Base-by-base conservation (phyloP, 257 asterid genomes). In the Orobanche coerulescens region DNA sequence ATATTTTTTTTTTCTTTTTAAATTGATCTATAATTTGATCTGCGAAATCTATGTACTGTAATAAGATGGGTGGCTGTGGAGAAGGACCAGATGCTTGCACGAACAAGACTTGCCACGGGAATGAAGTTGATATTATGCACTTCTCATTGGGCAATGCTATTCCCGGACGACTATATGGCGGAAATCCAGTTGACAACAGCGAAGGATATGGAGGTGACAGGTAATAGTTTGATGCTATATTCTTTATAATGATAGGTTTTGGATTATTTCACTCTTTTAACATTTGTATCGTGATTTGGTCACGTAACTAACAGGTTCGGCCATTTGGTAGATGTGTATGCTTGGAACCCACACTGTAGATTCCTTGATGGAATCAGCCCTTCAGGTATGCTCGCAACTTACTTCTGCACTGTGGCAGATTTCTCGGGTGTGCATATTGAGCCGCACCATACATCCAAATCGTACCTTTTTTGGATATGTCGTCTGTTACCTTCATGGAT, bases 71-170 rank as follows among this genome's bases (percentile, higher is more conserved):
- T 28, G 88, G 86, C 48, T 81, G 88, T 11, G 73, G 64, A 70
- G 74, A 84, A 71, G 74, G 39, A 66, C 78, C 75, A 3, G 74
- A 51, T 71, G 50, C 78, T 68, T 84, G 92, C 78, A 76, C 79
- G 1, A 81, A 70, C 77, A 79, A 76, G 79, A 81, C 77, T 51
- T 81, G 92, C 73, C 81, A 59, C 14, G 84, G 88, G 61, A 75
- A 81, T 64, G 88, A 84, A 73, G 88, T 81, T 68, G 92, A 84
- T 71, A 78, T 84, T 42, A 71, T 84, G 88, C 92, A 81, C 71
- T 84, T 84, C 78, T 81, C 88, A 8, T 63, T 77, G 14, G 88
- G 88, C 62, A 76, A 36, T 67, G 83, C 92, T 23, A 79, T 84
- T 58, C 92, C 92, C 13, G 92, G 92, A 69, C 68, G 92, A 59